A percentile compares a stretch with the other conserved stretches of the same genome.
Evolutionary conservation across 1,139 yeast species (phyloP).

Genomic region (Debaryomyces subglobosus): DNA sequence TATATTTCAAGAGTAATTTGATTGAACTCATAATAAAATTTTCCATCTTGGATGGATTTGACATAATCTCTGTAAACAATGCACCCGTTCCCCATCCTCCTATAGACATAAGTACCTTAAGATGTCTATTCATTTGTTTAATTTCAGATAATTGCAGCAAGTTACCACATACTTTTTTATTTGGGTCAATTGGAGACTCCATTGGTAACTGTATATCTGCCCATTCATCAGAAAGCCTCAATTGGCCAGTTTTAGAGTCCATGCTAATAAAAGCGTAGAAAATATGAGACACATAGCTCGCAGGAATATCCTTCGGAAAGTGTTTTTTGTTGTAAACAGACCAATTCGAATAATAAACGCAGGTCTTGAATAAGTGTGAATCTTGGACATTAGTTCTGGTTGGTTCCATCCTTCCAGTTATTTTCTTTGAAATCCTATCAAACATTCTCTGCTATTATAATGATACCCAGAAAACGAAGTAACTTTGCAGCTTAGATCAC

Average conservation of each 20-base stretch:
- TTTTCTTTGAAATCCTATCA: conserved; percentile 1
- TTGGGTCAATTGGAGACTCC: conserved; percentile 22
- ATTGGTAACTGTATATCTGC: conserved; percentile 59
- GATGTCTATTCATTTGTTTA: conserved; percentile 48
- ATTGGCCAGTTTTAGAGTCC: conserved; percentile 54
- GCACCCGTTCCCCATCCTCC: conserved; percentile 85
- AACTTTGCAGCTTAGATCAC: conserved; percentile 4
- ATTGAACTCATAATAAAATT: conserved; percentile 57
- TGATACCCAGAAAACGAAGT: not conserved
- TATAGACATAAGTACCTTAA: conserved; percentile 70
- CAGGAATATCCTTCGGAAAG: conserved; percentile 68
- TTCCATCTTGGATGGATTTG: conserved; percentile 35
- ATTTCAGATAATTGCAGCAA: conserved; percentile 59
- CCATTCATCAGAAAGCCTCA: conserved; percentile 65
- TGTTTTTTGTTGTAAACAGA: conserved; percentile 68
- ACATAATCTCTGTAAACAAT: conserved; percentile 51
- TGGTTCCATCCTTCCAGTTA: not conserved
- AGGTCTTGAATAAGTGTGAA: conserved; percentile 20
- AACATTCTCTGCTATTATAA: conserved; percentile 1
- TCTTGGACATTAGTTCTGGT: not conserved
- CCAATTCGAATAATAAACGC: conserved; percentile 61
- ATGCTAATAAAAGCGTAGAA: conserved; percentile 78
- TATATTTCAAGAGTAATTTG: conserved; percentile 50
- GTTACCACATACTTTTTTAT: conserved; percentile 44
- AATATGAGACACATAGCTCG: conserved; percentile 60